These are phyloP conservation scores for Cryphonectria nitschkei DNA, from an alignment of 2,329 filamentous ascomycete species.

Conservation along the genomic window DNA sequence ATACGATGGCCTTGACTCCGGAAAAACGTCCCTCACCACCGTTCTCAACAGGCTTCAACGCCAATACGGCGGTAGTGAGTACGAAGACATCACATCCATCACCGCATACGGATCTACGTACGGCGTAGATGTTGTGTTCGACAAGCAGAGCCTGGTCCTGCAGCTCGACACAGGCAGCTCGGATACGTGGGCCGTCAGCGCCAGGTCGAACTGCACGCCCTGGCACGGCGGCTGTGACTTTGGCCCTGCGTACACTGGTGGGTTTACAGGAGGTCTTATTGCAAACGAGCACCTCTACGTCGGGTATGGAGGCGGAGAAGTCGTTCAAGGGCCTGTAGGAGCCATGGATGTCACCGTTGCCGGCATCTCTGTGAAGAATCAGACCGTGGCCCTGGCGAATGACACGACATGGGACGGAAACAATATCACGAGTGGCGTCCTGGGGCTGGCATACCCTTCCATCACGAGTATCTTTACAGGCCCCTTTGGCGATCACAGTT, in stretches of 20 bases:
- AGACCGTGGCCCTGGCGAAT: constrained; percentile 54
- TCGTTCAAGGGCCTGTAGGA: constrained; percentile 52
- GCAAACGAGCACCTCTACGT: constrained; percentile 50
- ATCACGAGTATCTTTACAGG: constrained; percentile 54
- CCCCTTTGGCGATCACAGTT: constrained; percentile 41
- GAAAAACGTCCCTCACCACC: constrained; percentile 2
- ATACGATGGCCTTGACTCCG: background rate
- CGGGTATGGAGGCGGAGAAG: constrained; percentile 53
- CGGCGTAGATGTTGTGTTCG: constrained; percentile 41
- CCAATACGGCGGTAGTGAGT: constrained; percentile 33
- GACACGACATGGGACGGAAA: constrained; percentile 55
- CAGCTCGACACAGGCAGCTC: constrained; percentile 56
- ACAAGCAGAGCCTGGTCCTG: constrained; percentile 32
- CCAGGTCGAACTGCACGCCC: constrained; percentile 48
- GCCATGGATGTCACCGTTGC: constrained; percentile 50
- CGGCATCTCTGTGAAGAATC: constrained; percentile 47
- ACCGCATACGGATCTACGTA: constrained; percentile 40
- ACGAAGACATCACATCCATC: constrained; percentile 40
- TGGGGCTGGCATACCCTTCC: constrained; percentile 55
- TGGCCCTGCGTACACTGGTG: constrained; percentile 42
- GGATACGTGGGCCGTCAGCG: constrained; percentile 53
- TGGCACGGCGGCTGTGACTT: constrained; percentile 47
- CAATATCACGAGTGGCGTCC: constrained; percentile 54
- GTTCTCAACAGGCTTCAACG: constrained; percentile 30
- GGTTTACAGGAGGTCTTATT: constrained; percentile 46